Conservation (phyloP, 495 filamentous ascomycete genomes). For the Xylaria telfairii region DNA sequence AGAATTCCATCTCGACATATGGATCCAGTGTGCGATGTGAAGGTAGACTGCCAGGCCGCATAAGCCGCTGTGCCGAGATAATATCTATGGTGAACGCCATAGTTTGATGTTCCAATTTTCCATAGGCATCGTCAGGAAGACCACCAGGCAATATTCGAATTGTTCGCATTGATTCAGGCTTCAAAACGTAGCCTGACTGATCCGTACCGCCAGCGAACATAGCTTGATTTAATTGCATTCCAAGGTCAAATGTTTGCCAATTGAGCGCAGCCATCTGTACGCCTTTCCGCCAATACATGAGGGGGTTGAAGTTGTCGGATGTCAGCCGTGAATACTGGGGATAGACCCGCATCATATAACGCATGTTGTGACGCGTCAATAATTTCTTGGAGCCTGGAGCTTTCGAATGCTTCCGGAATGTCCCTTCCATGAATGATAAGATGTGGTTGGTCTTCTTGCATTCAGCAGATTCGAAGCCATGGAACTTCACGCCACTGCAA, state of each 20-base stretch:
- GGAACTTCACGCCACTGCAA: constrained; percentile 83
- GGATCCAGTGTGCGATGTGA: constrained; percentile 81
- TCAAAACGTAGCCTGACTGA: constrained; percentile 88
- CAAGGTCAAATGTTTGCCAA: constrained; percentile 96
- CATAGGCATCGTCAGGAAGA: constrained; percentile 48
- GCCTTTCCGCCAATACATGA: constrained; percentile 89
- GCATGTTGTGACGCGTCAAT: constrained; percentile 88
- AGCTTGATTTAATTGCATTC: constrained; percentile 93
- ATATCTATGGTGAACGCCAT: constrained; percentile 85
- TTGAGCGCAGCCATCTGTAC: constrained; percentile 97
- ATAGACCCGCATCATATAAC: constrained; percentile 92
- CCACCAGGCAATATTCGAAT: constrained; percentile 57
- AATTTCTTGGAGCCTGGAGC: constrained; percentile 71
- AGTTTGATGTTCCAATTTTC: constrained; percentile 72
- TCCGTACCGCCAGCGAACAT: constrained; percentile 97
- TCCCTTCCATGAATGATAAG: constrained; percentile 88
- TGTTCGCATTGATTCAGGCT: constrained; percentile 81
- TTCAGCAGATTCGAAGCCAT: constrained; percentile 73
- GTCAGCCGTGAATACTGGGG: constrained; percentile 77
- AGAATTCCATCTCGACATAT: constrained; percentile 93
- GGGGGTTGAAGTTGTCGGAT: constrained; percentile 92
- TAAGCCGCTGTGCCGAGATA: constrained; percentile 93
- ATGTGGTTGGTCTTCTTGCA: constrained; percentile 89
- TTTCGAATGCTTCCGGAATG: constrained; percentile 78
- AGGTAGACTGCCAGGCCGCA: constrained; percentile 73